Base-by-base conservation (phyloP, 1,284 basidiomycete genomes). In the Dichomitus squalens region DNA sequence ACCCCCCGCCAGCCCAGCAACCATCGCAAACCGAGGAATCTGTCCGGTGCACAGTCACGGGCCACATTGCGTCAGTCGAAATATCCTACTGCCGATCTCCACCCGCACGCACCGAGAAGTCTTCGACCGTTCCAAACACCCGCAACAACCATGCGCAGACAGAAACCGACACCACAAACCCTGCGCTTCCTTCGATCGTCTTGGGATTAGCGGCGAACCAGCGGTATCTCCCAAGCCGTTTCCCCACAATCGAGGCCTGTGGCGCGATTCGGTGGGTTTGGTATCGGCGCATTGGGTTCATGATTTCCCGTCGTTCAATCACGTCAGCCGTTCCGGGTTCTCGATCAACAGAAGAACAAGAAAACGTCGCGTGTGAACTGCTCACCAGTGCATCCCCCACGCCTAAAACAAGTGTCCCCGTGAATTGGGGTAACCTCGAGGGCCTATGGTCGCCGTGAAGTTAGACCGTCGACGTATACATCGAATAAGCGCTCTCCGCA, bases 161-260 rank as follows among this genome's bases (percentile, higher is more conserved):
- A 18, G 92, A 77, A 49, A 98, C 84, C 4, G 93, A 93, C 1
- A 78, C 59, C 12, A 86, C 80, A 71, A 98, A 97, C 6, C 94
- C 95, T 7, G 85, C 69, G 59, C 90, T 94, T 6, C 96, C 96
- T 76, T 98, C 95, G 36, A 98, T 74, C 9, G 96, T 98, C 76
- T 99, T 99, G 25, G 84, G 79, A 9, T 87, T 89, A 25, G 83
- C 87, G 3, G 86, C 78, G 1, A 92, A 93, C 96, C 96, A 99
- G 57, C 87, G 83, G 63, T 87, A 76, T 20, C 79, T 79, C 1
- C 96, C 97, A 29, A 93, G 71, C 38, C 88, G 82, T 67, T 93
- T 90, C 16, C 97, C 97, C 35, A 97, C 84, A 58, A 99, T 88
- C 11, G 95, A 97, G 16, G 97, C 95, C 90, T 93, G 60, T 36